phyloP scores from a whole-genome alignment of 163 green algal genomes.

The Scenedesmus sp. region DNA sequence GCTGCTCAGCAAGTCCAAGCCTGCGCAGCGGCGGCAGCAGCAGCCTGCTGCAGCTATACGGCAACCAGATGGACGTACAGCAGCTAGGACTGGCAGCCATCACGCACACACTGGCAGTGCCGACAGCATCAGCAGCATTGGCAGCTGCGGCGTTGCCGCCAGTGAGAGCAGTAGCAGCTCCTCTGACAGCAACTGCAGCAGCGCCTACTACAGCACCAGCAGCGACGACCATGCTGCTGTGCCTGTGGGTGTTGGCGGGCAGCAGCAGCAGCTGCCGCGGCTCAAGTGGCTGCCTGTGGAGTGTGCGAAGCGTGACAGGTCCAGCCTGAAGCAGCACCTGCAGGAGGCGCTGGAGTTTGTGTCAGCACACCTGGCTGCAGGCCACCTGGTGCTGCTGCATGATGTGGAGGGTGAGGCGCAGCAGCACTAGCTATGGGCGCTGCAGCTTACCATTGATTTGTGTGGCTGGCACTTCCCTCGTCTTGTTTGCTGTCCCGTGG shows the following conservation, averaged over 20 bases:
- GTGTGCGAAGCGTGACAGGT: slow-evolving; percentile 70
- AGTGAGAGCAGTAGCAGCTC: slow-evolving; percentile 16
- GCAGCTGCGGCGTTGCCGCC: neutral
- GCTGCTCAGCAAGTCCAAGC: slow-evolving; percentile 8
- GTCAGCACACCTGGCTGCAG: slow-evolving; percentile 63
- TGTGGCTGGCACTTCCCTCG: neutral
- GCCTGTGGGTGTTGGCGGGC: neutral
- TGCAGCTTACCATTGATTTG: neutral
- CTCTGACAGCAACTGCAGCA: slow-evolving; percentile 36
- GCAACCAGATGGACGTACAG: neutral
- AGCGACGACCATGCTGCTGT: neutral
- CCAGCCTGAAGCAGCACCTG: slow-evolving; percentile 65
- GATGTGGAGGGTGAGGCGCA: slow-evolving; percentile 68
- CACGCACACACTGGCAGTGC: slow-evolving; percentile 7
- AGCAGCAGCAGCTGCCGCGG: slow-evolving; percentile 21
- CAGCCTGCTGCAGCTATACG: neutral
- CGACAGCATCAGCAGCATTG: slow-evolving; percentile 35
- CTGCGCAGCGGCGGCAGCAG: neutral
- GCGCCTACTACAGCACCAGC: slow-evolving; percentile 30
- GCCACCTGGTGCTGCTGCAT: slow-evolving; percentile 75
- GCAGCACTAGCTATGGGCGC: too few species aligned
- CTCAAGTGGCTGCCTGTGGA: slow-evolving; percentile 71
- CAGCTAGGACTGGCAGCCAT: neutral
- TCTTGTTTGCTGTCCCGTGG: neutral
- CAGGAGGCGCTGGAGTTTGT: slow-evolving; percentile 75